phyloP scores from a whole-genome alignment of 805 yeast species.

The Suhomyces tanzawaensis region DNA sequence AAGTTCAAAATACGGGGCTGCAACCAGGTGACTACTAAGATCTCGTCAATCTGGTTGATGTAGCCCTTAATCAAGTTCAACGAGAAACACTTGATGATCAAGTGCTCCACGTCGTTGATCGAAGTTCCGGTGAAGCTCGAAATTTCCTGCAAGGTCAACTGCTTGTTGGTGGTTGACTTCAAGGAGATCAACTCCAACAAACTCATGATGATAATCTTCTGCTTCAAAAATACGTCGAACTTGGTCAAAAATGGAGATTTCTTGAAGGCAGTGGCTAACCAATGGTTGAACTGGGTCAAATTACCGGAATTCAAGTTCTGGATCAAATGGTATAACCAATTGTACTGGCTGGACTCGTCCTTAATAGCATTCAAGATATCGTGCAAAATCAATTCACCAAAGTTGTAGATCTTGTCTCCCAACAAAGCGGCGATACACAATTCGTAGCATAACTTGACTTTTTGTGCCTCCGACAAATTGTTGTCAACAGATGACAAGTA shows the following conservation, averaged over 20 bases:
- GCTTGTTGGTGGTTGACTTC: constrained; percentile 71
- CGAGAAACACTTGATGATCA: constrained; percentile 88
- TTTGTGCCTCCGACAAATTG: constrained; percentile 36
- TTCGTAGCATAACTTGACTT: constrained; percentile 51
- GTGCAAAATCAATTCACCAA: constrained; percentile 91
- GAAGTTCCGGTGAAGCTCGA: constrained; percentile 63
- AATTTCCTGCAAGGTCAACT: constrained; percentile 69
- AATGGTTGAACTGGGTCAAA: constrained; percentile 58
- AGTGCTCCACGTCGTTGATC: constrained; percentile 77
- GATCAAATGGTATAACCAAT: constrained; percentile 73
- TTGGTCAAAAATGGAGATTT: constrained; percentile 55
- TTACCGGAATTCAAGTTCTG: constrained; percentile 76
- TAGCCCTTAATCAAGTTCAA: constrained; percentile 82
- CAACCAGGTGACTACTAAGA: constrained; percentile 85
- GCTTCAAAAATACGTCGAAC: constrained; percentile 68
- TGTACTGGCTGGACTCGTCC: constrained; percentile 43
- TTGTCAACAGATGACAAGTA: constrained; percentile 72
- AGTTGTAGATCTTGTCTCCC: constrained; percentile 90
- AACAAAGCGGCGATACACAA: constrained; percentile 81
- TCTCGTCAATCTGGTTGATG: constrained; percentile 80
- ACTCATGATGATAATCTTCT: constrained; percentile 90
- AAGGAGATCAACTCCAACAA: constrained; percentile 81
- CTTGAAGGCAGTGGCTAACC: constrained; percentile 36
- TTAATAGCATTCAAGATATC: constrained; percentile 63
- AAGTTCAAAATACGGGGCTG: constrained; percentile 91